These are phyloP conservation scores for Boletus albobrunnescens DNA, from an alignment of 1,284 basidiomycete genomes.

Conservation along the genomic window DNA sequence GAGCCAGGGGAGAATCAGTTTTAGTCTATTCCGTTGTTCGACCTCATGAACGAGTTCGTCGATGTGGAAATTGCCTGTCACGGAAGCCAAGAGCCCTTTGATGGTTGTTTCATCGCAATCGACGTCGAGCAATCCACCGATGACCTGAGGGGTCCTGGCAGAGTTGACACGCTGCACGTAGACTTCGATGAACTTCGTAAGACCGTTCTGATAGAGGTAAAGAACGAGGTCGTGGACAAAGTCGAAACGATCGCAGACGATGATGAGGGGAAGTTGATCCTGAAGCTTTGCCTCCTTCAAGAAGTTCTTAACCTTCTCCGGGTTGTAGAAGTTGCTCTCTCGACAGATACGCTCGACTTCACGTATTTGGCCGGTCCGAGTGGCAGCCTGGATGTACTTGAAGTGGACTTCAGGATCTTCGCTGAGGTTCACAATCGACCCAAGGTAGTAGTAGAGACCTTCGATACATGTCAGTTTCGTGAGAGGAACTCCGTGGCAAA, in stretches of 20 bases:
- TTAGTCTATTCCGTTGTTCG: conserved; percentile 93
- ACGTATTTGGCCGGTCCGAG: conserved; percentile 95
- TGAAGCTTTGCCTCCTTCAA: conserved; percentile 96
- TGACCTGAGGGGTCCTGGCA: conserved; percentile 95
- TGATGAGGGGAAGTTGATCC: conserved; percentile 98
- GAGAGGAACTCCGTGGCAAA: background rate
- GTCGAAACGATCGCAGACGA: conserved; percentile 99
- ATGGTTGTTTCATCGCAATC: conserved; percentile 97
- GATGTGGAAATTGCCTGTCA: conserved; percentile 96
- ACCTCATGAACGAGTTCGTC: conserved; percentile 98
- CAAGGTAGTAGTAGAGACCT: conserved; percentile 97
- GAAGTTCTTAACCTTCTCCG: conserved; percentile 99
- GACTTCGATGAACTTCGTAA: conserved; percentile 97
- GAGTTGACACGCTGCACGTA: conserved; percentile 99
- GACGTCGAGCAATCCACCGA: conserved; percentile 95
- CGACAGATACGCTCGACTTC: conserved; percentile 99
- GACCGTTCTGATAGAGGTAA: conserved; percentile 97
- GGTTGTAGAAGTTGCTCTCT: conserved; percentile 97
- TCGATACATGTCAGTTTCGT: conserved; percentile 1
- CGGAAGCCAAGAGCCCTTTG: conserved; percentile 89
- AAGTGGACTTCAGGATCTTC: conserved; percentile 98
- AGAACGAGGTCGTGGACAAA: conserved; percentile 99
- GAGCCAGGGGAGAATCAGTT: conserved; percentile 96
- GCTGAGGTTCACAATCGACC: conserved; percentile 95
- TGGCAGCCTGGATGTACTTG: conserved; percentile 99